Percentiles rank a stretch among this genome's conserved stretches.
Evolutionary conservation across 176 grass and related monocot genomes (phyloP).

Genomic region (Poa pratensis): DNA sequence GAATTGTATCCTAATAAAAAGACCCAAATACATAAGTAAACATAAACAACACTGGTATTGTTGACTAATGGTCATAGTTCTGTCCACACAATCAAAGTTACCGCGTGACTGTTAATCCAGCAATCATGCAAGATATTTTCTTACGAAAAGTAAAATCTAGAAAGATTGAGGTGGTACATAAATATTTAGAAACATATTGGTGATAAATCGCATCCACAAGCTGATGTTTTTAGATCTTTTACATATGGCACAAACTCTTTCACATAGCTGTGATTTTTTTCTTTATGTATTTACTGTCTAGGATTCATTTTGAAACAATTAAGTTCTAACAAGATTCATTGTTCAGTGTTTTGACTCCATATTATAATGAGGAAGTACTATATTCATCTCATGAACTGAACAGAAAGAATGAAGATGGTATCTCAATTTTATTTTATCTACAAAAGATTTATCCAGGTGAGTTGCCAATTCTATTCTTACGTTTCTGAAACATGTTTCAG

Average conservation of each 20-base stretch:
- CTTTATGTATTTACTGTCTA: conserved; percentile 7
- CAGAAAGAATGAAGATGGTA: conserved; percentile 80
- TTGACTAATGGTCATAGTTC: conserved; percentile 1
- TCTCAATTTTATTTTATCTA: conserved; percentile 77
- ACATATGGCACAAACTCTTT: conserved; percentile 3
- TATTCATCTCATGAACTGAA: conserved; percentile 70
- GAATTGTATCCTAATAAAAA: neutral
- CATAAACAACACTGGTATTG: neutral
- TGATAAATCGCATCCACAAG: conserved; percentile 11
- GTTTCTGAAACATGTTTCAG: conserved; percentile 26
- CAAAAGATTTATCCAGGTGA: conserved; percentile 85
- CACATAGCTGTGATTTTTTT: neutral
- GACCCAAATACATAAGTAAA: conserved; percentile 5
- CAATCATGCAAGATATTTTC: conserved; percentile 8
- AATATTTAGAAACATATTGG: conserved; percentile 23
- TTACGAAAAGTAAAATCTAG: neutral
- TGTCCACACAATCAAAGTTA: neutral
- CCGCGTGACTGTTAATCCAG: neutral
- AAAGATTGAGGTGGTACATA: conserved; percentile 12
- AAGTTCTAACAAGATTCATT: conserved; percentile 43
- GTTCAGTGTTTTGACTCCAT: conserved; percentile 77
- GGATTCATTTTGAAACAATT: conserved; percentile 14
- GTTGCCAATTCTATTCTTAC: conserved; percentile 26
- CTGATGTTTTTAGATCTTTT: conserved; percentile 29
- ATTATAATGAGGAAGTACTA: conserved; percentile 82